Conservation (phyloP, 148 eudicot genomes). For the Heliosperma pusillum region DNA sequence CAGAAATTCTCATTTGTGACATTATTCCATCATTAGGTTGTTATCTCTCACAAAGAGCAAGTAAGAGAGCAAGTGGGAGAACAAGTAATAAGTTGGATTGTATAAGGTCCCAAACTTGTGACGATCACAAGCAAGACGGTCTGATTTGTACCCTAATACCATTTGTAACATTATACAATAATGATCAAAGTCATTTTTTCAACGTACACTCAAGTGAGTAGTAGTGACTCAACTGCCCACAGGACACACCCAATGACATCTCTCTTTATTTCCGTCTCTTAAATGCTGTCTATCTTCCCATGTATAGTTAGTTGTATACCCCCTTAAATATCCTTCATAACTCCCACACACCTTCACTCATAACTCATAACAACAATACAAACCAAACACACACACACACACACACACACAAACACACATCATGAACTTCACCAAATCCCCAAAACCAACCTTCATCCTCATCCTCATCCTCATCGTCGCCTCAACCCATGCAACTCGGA, state of each 20-base stretch:
- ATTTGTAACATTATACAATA: too few relatives aligned
- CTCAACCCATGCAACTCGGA: slow-evolving; percentile 28
- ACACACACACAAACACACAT: slow-evolving; percentile 4
- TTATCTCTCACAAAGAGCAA: too few relatives aligned
- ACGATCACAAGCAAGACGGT: too few relatives aligned
- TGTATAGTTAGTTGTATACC: too few relatives aligned
- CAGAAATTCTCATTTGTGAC: too few relatives aligned
- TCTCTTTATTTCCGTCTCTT: slow-evolving; percentile 13
- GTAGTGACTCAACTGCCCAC: slow-evolving; percentile 32
- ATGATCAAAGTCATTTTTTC: neutral
- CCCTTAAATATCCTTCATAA: slow-evolving; percentile 22
- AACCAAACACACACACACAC: neutral
- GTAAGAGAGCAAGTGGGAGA: too few relatives aligned
- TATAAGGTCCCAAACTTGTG: too few relatives aligned
- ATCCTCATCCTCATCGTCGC: slow-evolving; percentile 26
- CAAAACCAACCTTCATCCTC: slow-evolving; percentile 10
- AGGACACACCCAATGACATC: slow-evolving; percentile 18
- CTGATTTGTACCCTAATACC: too few relatives aligned
- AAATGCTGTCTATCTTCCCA: slow-evolving; percentile 17
- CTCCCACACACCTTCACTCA: neutral
- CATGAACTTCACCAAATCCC: slow-evolving; percentile 15
- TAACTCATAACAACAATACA: neutral
- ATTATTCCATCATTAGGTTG: too few relatives aligned
- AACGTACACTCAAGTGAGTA: neutral
- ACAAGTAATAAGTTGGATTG: too few relatives aligned